Percentiles rank a stretch among this genome's conserved stretches.
Evolutionary conservation across 75 land plant genomes (phyloP).

Genomic region (Selaginella moellendorffii): DNA sequence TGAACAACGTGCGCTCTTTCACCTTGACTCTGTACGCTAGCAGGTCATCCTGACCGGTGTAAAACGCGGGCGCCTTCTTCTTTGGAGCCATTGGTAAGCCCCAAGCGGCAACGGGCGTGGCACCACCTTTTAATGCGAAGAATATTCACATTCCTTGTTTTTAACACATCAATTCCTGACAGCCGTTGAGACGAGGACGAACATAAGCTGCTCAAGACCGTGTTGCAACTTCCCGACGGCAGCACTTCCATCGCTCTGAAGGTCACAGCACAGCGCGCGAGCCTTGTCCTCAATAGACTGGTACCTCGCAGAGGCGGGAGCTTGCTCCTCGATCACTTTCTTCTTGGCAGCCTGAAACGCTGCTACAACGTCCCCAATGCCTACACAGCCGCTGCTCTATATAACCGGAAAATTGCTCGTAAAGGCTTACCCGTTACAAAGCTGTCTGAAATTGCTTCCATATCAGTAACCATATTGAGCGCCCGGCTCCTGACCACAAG

Average conservation of each 20-base stretch:
- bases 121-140: too few species aligned
- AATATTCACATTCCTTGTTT: too few species aligned
- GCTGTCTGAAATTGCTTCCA: conserved; percentile 68
- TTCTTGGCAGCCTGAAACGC: conserved; percentile 60
- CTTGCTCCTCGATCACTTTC: conserved; percentile 22
- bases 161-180: conserved; percentile 17
- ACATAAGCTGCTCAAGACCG: conserved; percentile 61
- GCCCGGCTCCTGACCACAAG: conserved; percentile 57
- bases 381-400: conserved; percentile 22
- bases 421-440: conserved; percentile 53
- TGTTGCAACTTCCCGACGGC: conserved; percentile 72
- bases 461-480: conserved; percentile 52
- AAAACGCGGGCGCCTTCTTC: neutral
- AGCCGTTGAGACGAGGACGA: conserved; percentile 65
- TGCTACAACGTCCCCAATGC: conserved; percentile 70
- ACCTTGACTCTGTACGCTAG: neutral
- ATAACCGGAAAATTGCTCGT: neutral
- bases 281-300: conserved; percentile 57
- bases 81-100: neutral
- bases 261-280: conserved; percentile 41
- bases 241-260: conserved; percentile 39
- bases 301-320: conserved; percentile 28
- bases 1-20: neutral
- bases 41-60: neutral
- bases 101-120: too few species aligned